Conservation (phyloP, 345 rosid species). For the Abelmoschus esculentus region DNA sequence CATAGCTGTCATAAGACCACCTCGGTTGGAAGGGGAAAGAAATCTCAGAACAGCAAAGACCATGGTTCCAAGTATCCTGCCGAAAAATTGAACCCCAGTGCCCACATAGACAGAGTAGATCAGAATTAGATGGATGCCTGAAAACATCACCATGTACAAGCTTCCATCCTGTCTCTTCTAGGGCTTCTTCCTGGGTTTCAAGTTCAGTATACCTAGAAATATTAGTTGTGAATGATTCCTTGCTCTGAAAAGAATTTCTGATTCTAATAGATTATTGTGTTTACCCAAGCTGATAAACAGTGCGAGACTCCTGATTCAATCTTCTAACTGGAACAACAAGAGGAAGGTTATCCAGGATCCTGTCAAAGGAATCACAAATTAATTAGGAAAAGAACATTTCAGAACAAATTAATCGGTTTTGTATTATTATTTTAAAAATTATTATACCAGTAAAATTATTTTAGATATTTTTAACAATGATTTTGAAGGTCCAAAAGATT, state of each 20-base stretch:
- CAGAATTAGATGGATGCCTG: slow-evolving; percentile 57
- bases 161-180: slow-evolving; percentile 82
- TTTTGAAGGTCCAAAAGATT: too few relatives aligned
- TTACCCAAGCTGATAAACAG: background rate
- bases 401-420: background rate
- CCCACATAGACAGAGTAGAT: slow-evolving; percentile 58
- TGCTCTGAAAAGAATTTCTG: background rate
- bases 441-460: too few relatives aligned
- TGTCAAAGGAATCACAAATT: background rate
- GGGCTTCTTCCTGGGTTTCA: slow-evolving; percentile 80
- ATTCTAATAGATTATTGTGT: background rate
- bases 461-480: too few relatives aligned
- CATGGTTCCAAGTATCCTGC: slow-evolving; percentile 71
- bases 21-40: slow-evolving; percentile 73
- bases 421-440: too few relatives aligned
- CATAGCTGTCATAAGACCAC: slow-evolving; percentile 13
- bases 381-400: background rate
- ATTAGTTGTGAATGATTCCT: slow-evolving; percentile 18
- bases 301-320: background rate
- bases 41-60: slow-evolving; percentile 65
- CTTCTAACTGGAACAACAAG: background rate
- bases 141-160: slow-evolving; percentile 77
- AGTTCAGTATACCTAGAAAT: slow-evolving; percentile 72
- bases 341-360: slow-evolving; percentile 6
- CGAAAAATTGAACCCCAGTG: slow-evolving; percentile 65